These are phyloP conservation scores for Populus hybrid DNA, from an alignment of 441 rosid genomes.

Conservation along the genomic window DNA sequence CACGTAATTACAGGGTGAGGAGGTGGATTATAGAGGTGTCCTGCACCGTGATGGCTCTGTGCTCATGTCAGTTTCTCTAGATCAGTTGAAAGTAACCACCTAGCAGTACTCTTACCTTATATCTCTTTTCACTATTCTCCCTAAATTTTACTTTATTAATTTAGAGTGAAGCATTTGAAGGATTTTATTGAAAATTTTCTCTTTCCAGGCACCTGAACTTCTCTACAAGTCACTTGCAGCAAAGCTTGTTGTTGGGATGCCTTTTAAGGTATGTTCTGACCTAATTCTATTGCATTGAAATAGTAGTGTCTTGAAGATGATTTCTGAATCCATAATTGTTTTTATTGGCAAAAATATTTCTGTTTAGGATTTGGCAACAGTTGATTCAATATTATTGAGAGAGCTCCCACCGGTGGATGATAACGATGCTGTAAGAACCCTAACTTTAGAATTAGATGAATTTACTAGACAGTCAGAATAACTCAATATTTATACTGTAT, in stretches of 20 bases:
- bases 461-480: slow-evolving; percentile 16
- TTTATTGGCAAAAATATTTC: slow-evolving; percentile 21
- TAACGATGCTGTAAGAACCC: slow-evolving; percentile 64
- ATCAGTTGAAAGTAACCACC: slow-evolving; percentile 69
- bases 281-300: slow-evolving; percentile 13
- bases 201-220: slow-evolving; percentile 66
- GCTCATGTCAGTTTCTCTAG: slow-evolving; percentile 71
- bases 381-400: slow-evolving; percentile 71
- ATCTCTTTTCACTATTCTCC: neutral
- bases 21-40: slow-evolving; percentile 89
- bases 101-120: slow-evolving; percentile 1
- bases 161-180: neutral
- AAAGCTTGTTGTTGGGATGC: slow-evolving; percentile 88
- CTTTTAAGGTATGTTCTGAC: slow-evolving; percentile 56
- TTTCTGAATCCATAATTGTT: neutral
- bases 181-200: neutral
- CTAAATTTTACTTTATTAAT: neutral
- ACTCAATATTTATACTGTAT: slow-evolving; percentile 15
- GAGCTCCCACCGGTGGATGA: slow-evolving; percentile 88
- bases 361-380: slow-evolving; percentile 76
- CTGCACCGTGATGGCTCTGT: slow-evolving; percentile 99
- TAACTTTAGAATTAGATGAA: slow-evolving; percentile 6
- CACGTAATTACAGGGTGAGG: slow-evolving; percentile 60
- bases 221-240: slow-evolving; percentile 88
- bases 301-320: neutral